Evolutionary conservation across 2,329 filamentous ascomycete genomes (phyloP), one percentile per base, ranked within the genome.

Genomic region (Aspergillus viridinutans): DNA sequence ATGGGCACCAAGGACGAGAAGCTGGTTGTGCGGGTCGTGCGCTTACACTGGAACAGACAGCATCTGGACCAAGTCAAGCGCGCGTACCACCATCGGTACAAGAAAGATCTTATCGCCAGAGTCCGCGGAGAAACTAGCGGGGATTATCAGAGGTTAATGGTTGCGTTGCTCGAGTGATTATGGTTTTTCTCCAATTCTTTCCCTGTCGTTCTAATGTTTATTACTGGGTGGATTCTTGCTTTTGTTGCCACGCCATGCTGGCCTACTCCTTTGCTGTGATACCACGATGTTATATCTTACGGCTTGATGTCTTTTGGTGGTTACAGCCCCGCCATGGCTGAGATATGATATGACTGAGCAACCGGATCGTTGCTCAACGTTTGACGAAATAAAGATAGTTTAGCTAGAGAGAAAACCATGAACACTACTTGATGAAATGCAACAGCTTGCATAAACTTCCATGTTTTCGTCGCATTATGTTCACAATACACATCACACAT

Each of bases 111-210:
- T 55, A 80, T 83, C 10, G 79, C 80, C 55, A 81, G 91, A 50
- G 89, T 97, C 67, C 84, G 84, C 69, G 85, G 87, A 2, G 93
- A 97, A 80, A 95, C 90, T 4, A 90, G 88, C 59, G 90, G 92
- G 4, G 88, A 96, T 73, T 96, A 94, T 66, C 81, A 90, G 76
- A 83, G 77, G 64, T 74, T 93, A 67, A 81, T 97, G 83, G 75
- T 95, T 62, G 90, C 88, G 59, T 76, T 84, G 67, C 70, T 84
- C 61, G 74, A 75, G 65, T 79, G 69, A 67, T 48, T 12, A 29
- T 12, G 28, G 3, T 10, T 55, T 26, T 50, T n/a, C 32, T 35
- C 50, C 20, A 23, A 4, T 45, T 10, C 42, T 45, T 45, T 12
- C n/a, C 12, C 3, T 21, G 28, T 28, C 28, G 28, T 28, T 28